A percentile compares a stretch with the other conserved stretches of the same genome.
Evolutionary conservation across 352 stramenopile species (phyloP).

Genomic region (Globisporangium lucens): DNA sequence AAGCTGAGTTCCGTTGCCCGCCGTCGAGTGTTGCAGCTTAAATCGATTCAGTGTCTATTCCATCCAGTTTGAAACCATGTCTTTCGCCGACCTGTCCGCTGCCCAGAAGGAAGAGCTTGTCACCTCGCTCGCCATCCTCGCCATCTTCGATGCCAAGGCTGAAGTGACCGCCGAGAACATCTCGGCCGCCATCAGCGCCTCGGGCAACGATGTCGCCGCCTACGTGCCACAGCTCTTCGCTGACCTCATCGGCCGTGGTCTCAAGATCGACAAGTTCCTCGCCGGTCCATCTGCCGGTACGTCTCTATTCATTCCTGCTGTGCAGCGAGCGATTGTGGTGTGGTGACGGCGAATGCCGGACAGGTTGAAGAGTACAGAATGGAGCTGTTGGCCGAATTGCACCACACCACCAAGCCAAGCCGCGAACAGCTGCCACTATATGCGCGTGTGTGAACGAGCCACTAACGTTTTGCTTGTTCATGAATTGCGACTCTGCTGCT

Average conservation of each 20-base stretch:
- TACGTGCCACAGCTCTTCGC: slow-evolving; percentile 84
- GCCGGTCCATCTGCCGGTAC: slow-evolving; percentile 83
- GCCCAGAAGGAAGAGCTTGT: slow-evolving; percentile 85
- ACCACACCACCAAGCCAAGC: not conserved
- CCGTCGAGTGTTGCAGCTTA: slow-evolving; percentile 52
- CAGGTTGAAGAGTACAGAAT: not conserved
- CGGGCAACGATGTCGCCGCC: slow-evolving; percentile 72
- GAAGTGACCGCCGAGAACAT: slow-evolving; percentile 83
- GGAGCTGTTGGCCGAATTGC: not conserved
- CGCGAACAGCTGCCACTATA: not conserved
- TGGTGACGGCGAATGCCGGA: not conserved
- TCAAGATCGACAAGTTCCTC: slow-evolving; percentile 88
- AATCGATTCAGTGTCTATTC: slow-evolving; percentile 83
- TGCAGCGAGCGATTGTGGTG: not conserved
- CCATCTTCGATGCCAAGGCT: slow-evolving; percentile 67
- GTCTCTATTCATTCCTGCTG: slow-evolving; percentile 18
- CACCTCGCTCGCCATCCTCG: slow-evolving; percentile 80
- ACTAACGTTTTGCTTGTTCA: slow-evolving; percentile 4
- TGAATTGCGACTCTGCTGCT: slow-evolving; percentile 13
- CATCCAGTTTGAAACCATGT: slow-evolving; percentile 69
- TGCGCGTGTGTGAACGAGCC: not conserved
- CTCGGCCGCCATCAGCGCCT: slow-evolving; percentile 65
- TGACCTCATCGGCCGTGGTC: slow-evolving; percentile 73
- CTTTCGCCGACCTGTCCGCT: slow-evolving; percentile 79
- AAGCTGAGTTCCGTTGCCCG: slow-evolving; percentile 68